Evolutionary conservation across 139 green algal genomes (phyloP).

Genomic region (Chlamydomonas sp.): DNA sequence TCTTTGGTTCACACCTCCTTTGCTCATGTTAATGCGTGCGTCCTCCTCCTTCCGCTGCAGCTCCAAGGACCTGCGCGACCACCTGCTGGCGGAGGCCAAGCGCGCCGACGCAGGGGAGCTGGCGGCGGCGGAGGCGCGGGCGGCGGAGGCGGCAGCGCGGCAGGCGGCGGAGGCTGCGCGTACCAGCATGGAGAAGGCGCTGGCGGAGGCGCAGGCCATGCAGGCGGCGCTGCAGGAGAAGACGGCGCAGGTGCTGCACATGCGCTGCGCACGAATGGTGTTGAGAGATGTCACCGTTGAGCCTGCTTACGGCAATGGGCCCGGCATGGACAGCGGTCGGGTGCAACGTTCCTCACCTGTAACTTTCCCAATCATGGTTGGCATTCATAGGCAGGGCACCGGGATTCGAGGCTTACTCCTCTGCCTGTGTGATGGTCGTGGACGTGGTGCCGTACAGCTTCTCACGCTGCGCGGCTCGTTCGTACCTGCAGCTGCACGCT

Average conservation of each 20-base stretch:
- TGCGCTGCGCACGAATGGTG: not conserved
- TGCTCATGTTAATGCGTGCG: not conserved
- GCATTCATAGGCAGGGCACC: no score
- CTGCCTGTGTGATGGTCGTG: not conserved
- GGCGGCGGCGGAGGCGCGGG: conserved; percentile 10
- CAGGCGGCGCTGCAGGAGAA: conserved; percentile 48
- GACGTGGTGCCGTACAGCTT: no score
- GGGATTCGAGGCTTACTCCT: not conserved
- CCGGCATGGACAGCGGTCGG: not conserved
- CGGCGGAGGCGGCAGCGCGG: not conserved
- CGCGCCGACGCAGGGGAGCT: conserved; percentile 36
- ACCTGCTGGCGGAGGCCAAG: conserved; percentile 40
- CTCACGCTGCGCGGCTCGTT: not conserved
- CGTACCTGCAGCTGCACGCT: not conserved
- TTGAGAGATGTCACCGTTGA: not conserved
- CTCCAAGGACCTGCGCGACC: conserved; percentile 41
- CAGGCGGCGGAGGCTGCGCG: not conserved
- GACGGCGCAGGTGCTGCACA: conserved; percentile 29
- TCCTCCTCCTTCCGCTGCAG: not conserved
- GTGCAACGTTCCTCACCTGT: not conserved
- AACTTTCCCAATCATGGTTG: not conserved
- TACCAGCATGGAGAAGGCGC: conserved; percentile 13
- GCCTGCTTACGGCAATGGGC: not conserved
- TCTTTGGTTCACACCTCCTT: no score
- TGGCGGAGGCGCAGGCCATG: conserved; percentile 33